A percentile compares a stretch with the other conserved stretches of the same genome.
These are phyloP conservation scores for Podaxis pistillaris DNA, from an alignment of 768 basidiomycete genomes.

Conservation along the genomic window DNA sequence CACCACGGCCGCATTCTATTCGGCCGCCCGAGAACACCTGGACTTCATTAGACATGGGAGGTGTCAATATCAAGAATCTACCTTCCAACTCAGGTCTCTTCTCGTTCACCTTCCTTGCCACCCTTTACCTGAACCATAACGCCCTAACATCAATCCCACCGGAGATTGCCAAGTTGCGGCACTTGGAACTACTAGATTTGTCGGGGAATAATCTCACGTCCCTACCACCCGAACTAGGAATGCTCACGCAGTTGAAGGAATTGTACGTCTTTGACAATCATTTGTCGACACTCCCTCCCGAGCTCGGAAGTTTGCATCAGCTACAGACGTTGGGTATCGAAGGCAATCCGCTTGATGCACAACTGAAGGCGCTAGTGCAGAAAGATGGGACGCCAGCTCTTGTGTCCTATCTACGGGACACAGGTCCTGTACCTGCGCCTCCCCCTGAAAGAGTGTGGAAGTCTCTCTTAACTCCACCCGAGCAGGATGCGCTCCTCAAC, in stretches of 20 bases:
- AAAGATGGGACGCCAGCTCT: slow-evolving; percentile 93
- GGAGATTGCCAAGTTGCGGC: slow-evolving; percentile 78
- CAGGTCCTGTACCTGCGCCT: slow-evolving; percentile 75
- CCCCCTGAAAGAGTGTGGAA: slow-evolving; percentile 85
- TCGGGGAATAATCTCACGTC: slow-evolving; percentile 81
- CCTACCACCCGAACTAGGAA: slow-evolving; percentile 85
- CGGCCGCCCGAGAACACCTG: slow-evolving; percentile 77
- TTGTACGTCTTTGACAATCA: slow-evolving; percentile 96
- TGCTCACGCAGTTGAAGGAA: slow-evolving; percentile 88
- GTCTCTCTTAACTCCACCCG: slow-evolving; percentile 52
- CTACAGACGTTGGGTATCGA: slow-evolving; percentile 93
- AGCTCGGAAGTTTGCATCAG: slow-evolving; percentile 89
- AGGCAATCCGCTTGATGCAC: slow-evolving; percentile 89
- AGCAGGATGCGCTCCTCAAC: slow-evolving; percentile 55
- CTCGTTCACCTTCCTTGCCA: slow-evolving; percentile 88
- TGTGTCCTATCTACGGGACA: slow-evolving; percentile 89
- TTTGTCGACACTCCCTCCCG: slow-evolving; percentile 77
- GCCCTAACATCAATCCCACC: slow-evolving; percentile 74
- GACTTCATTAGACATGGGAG: slow-evolving; percentile 95
- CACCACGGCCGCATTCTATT: slow-evolving; percentile 59
- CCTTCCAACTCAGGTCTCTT: slow-evolving; percentile 75
- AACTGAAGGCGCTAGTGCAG: slow-evolving; percentile 78
- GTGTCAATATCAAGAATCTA: slow-evolving; percentile 88
- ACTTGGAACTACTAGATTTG: slow-evolving; percentile 87
- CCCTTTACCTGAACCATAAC: slow-evolving; percentile 97